phyloP scores from a whole-genome alignment of 495 filamentous ascomycete genomes.

The Neurospora tetrasperma region DNA sequence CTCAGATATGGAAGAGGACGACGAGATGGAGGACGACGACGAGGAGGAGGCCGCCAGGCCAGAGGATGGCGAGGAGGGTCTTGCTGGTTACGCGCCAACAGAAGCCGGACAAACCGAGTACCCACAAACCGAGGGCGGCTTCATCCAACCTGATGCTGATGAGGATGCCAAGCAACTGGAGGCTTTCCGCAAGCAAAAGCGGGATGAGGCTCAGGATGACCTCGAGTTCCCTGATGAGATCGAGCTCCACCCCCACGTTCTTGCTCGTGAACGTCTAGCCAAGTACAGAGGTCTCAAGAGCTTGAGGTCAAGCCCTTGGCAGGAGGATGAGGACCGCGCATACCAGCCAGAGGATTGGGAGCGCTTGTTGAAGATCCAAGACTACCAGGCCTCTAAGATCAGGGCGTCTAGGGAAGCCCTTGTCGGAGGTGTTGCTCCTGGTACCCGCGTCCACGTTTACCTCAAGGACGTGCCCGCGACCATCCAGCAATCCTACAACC shows the following conservation, averaged over 20 bases:
- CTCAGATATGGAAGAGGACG: conserved; percentile 69
- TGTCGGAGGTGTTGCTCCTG: conserved; percentile 72
- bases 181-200: conserved; percentile 66
- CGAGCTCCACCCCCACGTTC: conserved; percentile 78
- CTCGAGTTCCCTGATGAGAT: conserved; percentile 96
- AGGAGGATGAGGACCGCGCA: conserved; percentile 72
- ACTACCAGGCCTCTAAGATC: conserved; percentile 75
- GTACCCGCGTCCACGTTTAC: conserved; percentile 70
- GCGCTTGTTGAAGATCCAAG: conserved; percentile 66
- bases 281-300: conserved; percentile 87
- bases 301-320: conserved; percentile 75
- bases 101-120: conserved; percentile 75
- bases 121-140: conserved; percentile 74
- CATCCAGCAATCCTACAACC: conserved; percentile 42
- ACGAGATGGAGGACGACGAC: conserved; percentile 54
- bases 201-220: conserved; percentile 74
- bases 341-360: conserved; percentile 85
- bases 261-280: conserved; percentile 73
- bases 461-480: conserved; percentile 60
- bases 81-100: conserved; percentile 56
- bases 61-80: conserved; percentile 70
- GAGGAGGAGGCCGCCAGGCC: conserved; percentile 41
- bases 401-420: conserved; percentile 67
- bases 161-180: conserved; percentile 72
- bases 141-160: conserved; percentile 75